Base-by-base conservation (phyloP, 2,329 filamentous ascomycete genomes). In the Lachnum nothofagi region DNA sequence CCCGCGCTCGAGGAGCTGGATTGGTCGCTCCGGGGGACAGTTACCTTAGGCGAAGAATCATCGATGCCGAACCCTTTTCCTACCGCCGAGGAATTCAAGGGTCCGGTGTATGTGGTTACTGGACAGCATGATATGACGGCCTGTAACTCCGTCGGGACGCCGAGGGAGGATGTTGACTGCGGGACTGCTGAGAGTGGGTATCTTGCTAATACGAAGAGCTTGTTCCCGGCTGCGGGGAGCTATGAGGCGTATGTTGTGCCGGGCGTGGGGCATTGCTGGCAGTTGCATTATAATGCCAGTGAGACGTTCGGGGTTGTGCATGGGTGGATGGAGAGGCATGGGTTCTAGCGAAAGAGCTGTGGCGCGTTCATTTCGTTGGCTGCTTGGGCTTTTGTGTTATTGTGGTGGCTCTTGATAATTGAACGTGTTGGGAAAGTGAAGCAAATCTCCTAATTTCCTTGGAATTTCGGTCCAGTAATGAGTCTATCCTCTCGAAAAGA, bases 51-150 rank as follows among this genome's bases (percentile, higher is more conserved):
- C 5, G 31, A 34, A 14, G 7, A 8, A 14, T 6, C n/a, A 8
- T 14, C 31, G 9, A 34, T 5, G 5, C 7, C n/a, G 7, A 9
- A 8, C 31, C 7, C 9, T 5, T 14, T 14, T 5, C 5, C 7
- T 16, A 16, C n/a, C 5, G 31, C n/a, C 5, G n/a, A 5, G 5
- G 7, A 34, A 14, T 34, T 8, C 31, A 8, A 34, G 7, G 31
- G 31, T 8, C 5, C 5, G 7, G 31, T 34, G 31, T 34, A 9
- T 34, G 31, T 34, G 9, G 5, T 34, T 16, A 34, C 31, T 16
- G 31, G 31, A 6, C 43, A 55, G 34, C 27, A 53, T 17, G 56
- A 59, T 44, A 41, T 25, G 16, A 29, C 52, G 8, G 54, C 55
- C 34, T 57, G 57, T 34, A 46, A 37, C 20, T 3, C 34, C 10